A percentile compares a stretch with the other conserved stretches of the same genome.
phyloP scores from a whole-genome alignment of 257 asterid species.

The Echites panduratus region DNA sequence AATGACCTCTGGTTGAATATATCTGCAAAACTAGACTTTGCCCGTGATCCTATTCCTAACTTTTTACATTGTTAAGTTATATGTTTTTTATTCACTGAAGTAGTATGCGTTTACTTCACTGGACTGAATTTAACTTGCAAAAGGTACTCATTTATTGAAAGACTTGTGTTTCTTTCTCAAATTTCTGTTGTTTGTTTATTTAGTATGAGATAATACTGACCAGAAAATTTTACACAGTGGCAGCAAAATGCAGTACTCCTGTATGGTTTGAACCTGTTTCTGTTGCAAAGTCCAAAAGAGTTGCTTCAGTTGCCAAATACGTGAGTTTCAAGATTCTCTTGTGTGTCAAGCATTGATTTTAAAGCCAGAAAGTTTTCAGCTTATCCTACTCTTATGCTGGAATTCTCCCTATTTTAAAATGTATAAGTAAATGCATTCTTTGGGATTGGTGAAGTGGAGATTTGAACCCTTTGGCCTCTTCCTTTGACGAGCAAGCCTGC shows the following conservation, averaged over 20 bases:
- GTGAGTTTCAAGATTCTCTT: constrained; percentile 42
- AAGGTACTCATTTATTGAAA: not conserved
- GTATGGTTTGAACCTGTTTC: constrained; percentile 99
- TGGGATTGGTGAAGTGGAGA: not conserved
- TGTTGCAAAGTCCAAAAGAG: constrained; percentile 68
- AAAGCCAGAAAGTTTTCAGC: not conserved
- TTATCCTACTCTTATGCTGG: not conserved
- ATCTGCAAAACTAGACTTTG: not conserved
- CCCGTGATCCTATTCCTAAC: not conserved
- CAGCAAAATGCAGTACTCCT: constrained; percentile 58
- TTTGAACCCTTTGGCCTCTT: not conserved
- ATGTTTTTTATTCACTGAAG: not conserved
- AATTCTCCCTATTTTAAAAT: not conserved
- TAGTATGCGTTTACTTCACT: not conserved
- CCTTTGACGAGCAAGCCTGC: not conserved
- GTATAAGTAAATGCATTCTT: not conserved
- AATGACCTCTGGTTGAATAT: not conserved
- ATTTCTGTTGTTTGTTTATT: not conserved
- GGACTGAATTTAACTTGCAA: not conserved
- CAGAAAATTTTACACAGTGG: constrained; percentile 44
- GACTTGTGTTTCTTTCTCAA: not conserved
- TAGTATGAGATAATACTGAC: not conserved
- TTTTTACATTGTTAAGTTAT: not conserved
- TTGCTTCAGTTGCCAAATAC: constrained; percentile 64
- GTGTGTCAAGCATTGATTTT: not conserved